Evolutionary conservation across 2,329 filamentous ascomycete genomes (phyloP).

Genomic region (Talaromyces sp.): DNA sequence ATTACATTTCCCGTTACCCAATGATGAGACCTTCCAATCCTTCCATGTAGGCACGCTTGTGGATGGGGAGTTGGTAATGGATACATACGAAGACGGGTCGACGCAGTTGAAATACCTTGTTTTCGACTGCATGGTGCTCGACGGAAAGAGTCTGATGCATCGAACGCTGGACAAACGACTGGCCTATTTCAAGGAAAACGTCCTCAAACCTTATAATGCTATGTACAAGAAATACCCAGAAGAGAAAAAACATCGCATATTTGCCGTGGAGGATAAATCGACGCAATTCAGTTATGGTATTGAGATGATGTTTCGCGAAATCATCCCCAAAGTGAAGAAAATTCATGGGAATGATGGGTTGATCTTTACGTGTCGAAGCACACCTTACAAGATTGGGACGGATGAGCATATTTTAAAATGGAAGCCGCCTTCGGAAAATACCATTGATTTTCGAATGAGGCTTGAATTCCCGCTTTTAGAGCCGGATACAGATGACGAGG

Average conservation of each 20-base stretch:
- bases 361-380: conserved; percentile 92
- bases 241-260: conserved; percentile 68
- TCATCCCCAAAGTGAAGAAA: conserved; percentile 71
- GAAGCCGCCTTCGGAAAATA: conserved; percentile 95
- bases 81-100: conserved; percentile 66
- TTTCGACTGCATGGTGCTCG: conserved; percentile 86
- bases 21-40: conserved; percentile 55
- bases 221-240: conserved; percentile 71
- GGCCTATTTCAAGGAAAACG: conserved; percentile 75
- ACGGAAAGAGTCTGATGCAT: conserved; percentile 71
- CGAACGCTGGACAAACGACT: conserved; percentile 83
- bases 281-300: conserved; percentile 88
- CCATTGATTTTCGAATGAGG: conserved; percentile 81
- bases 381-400: conserved; percentile 83
- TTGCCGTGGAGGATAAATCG: conserved; percentile 80
- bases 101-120: conserved; percentile 78
- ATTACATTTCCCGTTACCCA: conserved; percentile 75
- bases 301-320: conserved; percentile 84
- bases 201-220: conserved; percentile 74
- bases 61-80: conserved; percentile 90
- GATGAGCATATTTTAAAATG: conserved; percentile 94
- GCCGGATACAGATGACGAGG: conserved; percentile 64
- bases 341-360: conserved; percentile 90
- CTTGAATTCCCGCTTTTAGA: conserved; percentile 72
- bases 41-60: conserved; percentile 81